Percentiles rank a stretch among this genome's conserved stretches.
phyloP scores from a whole-genome alignment of 306 rosid genomes.

The Quercus berberidifolia region DNA sequence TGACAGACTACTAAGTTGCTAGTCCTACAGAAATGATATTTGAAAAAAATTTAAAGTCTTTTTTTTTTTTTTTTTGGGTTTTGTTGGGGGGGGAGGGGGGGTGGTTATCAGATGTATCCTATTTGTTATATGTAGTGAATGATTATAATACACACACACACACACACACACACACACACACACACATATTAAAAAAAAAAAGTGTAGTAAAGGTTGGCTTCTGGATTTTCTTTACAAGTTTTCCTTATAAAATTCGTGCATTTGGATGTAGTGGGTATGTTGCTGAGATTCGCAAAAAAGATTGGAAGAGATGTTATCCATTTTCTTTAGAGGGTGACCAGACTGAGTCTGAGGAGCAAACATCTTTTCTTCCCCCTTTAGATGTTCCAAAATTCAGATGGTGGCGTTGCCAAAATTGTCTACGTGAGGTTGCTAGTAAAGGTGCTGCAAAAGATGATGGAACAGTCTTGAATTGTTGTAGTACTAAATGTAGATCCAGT shows the following conservation, averaged over 20 bases:
- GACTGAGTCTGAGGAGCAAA: constrained; percentile 40
- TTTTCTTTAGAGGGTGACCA: constrained; percentile 45
- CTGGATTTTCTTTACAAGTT: constrained; percentile 16
- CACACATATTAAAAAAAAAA: too few relatives aligned
- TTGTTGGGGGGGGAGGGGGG: too few relatives aligned
- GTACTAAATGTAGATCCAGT: constrained; percentile 31
- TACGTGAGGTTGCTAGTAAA: constrained; percentile 33
- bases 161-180: too few relatives aligned
- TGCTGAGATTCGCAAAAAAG: constrained; percentile 69
- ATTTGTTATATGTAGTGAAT: constrained; percentile 11
- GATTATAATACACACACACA: too few relatives aligned
- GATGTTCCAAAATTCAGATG: constrained; percentile 59
- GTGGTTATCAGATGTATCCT: not conserved
- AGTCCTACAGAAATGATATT: not conserved
- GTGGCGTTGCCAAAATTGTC: constrained; percentile 46
- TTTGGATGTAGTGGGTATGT: constrained; percentile 74
- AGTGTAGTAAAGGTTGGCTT: not conserved
- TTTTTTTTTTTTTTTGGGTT: not conserved
- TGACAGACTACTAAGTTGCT: not conserved
- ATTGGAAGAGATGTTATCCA: constrained; percentile 88
- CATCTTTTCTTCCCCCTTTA: constrained; percentile 49
- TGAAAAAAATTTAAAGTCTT: not conserved
- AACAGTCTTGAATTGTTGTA: constrained; percentile 17
- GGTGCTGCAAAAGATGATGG: constrained; percentile 31
- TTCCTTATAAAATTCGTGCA: constrained; percentile 2